phyloP scores from a whole-genome alignment of 192 early-diverging fungal genomes.

The Mortierella alpina region DNA sequence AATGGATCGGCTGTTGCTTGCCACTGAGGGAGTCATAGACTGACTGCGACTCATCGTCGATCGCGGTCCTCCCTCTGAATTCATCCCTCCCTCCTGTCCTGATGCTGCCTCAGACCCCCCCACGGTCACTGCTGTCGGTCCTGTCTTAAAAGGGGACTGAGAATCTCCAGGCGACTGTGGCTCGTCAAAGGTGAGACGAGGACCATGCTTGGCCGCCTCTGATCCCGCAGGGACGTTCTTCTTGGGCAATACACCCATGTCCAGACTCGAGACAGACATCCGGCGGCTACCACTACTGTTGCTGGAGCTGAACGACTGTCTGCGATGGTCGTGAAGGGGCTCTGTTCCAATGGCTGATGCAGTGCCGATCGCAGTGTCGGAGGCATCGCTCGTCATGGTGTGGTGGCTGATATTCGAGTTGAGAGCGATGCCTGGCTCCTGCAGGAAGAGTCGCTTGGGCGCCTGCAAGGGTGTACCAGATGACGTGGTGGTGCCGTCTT shows the following conservation, averaged over 20 bases:
- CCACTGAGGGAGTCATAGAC: constrained; percentile 12
- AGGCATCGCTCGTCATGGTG: constrained; percentile 24
- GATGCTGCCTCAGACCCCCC: not conserved
- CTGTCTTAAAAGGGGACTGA: not conserved
- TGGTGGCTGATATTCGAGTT: constrained; percentile 22
- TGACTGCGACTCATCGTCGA: constrained; percentile 1
- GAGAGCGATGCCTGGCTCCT: constrained; percentile 3
- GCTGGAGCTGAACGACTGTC: constrained; percentile 20
- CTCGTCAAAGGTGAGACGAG: constrained; percentile 26
- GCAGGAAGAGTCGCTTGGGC: constrained; percentile 11
- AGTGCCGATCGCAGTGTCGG: constrained; percentile 16
- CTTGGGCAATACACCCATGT: constrained; percentile 2
- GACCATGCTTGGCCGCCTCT: not conserved
- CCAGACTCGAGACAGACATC: constrained; percentile 10
- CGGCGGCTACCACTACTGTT: constrained; percentile 7
- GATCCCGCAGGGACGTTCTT: not conserved
- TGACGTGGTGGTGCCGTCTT: not conserved
- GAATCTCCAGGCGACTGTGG: constrained; percentile 4
- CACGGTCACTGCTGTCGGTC: not conserved
- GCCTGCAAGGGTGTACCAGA: not conserved
- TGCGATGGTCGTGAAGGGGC: not conserved
- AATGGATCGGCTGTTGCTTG: constrained; percentile 7
- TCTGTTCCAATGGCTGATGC: constrained; percentile 17
- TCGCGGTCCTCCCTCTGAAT: not conserved
- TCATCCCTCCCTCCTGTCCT: not conserved